Evolutionary conservation across 2,329 filamentous ascomycete genomes (phyloP).

Genomic region (Fusarium subtropicale): DNA sequence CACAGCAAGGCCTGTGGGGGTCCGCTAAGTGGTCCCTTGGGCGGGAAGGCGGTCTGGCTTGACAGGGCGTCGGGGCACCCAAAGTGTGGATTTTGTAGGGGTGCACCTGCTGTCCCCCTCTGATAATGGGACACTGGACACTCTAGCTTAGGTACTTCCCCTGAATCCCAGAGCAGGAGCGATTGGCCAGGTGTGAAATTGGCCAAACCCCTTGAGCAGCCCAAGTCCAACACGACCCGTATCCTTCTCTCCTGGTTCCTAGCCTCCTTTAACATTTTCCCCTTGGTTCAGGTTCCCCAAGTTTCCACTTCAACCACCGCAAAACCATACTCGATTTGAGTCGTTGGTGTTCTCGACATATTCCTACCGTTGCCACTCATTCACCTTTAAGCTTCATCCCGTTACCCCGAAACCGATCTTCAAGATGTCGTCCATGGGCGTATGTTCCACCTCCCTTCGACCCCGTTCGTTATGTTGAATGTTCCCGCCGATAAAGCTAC

Average conservation of each 20-base stretch:
- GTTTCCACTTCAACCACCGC: slow-evolving; percentile 47
- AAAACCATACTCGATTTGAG: slow-evolving; percentile 45
- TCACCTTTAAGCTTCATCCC: slow-evolving; percentile 31
- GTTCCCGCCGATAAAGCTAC: slow-evolving; percentile 42
- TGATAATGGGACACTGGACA: slow-evolving; percentile 26
- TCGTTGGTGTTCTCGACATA: slow-evolving; percentile 37
- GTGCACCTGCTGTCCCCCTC: slow-evolving; percentile 24
- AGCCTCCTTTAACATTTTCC: slow-evolving; percentile 51
- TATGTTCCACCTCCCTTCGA: slow-evolving; percentile 45
- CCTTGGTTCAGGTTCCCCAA: slow-evolving; percentile 46
- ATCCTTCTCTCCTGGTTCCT: slow-evolving; percentile 47
- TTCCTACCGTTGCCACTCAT: slow-evolving; percentile 34
- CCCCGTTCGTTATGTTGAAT: slow-evolving; percentile 35
- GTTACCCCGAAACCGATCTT: slow-evolving; percentile 36
- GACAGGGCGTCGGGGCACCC: slow-evolving; percentile 27
- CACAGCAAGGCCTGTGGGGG: slow-evolving; percentile 33
- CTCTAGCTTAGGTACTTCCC: slow-evolving; percentile 42
- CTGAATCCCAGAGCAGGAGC: slow-evolving; percentile 48
- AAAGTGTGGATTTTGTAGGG: slow-evolving; percentile 39
- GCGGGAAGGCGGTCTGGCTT: slow-evolving; percentile 47
- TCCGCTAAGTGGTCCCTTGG: slow-evolving; percentile 38
- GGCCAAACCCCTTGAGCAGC: slow-evolving; percentile 47
- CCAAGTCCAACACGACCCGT: slow-evolving; percentile 41
- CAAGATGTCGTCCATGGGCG: slow-evolving; percentile 52
- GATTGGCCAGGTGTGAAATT: slow-evolving; percentile 52